Percentiles rank a stretch among this genome's conserved stretches.
Evolutionary conservation across 441 rosid species (phyloP).

Genomic region (Erodium texanum): DNA sequence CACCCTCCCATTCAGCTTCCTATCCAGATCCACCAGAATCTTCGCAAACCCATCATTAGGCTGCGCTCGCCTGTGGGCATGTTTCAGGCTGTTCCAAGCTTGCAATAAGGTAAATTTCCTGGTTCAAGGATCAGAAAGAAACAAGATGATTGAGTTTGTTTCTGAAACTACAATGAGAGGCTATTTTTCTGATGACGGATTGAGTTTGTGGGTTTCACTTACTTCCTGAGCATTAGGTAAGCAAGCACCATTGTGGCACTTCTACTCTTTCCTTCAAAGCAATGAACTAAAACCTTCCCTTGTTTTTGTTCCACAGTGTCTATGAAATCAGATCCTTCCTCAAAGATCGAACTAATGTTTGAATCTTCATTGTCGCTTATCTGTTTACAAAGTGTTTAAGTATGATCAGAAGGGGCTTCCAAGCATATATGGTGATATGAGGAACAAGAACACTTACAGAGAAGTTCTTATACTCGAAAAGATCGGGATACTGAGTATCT

Average conservation of each 20-base stretch:
- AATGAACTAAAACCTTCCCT: constrained; percentile 81
- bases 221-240: constrained; percentile 89
- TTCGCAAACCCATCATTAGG: constrained; percentile 92
- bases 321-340: constrained; percentile 71
- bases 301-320: constrained; percentile 70
- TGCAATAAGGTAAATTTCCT: constrained; percentile 66
- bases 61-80: constrained; percentile 85
- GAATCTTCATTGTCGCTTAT: constrained; percentile 78
- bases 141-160: neutral
- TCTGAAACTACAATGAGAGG: too few species aligned
- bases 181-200: too few species aligned
- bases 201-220: constrained; percentile 26
- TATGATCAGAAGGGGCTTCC: neutral
- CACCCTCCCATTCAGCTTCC: constrained; percentile 59
- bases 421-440: neutral
- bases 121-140: neutral
- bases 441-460: constrained; percentile 43
- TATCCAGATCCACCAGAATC: constrained; percentile 54
- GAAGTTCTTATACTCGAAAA: constrained; percentile 72
- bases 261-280: constrained; percentile 98
- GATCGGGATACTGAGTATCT: constrained; percentile 76
- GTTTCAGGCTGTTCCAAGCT: constrained; percentile 75
- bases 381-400: constrained; percentile 29
- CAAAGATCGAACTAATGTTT: constrained; percentile 65
- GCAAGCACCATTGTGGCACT: constrained; percentile 89